Percentiles rank a stretch among this genome's conserved stretches.
Conservation (phyloP, 495 filamentous ascomycete genomes). For the Platismatia glauca region DNA sequence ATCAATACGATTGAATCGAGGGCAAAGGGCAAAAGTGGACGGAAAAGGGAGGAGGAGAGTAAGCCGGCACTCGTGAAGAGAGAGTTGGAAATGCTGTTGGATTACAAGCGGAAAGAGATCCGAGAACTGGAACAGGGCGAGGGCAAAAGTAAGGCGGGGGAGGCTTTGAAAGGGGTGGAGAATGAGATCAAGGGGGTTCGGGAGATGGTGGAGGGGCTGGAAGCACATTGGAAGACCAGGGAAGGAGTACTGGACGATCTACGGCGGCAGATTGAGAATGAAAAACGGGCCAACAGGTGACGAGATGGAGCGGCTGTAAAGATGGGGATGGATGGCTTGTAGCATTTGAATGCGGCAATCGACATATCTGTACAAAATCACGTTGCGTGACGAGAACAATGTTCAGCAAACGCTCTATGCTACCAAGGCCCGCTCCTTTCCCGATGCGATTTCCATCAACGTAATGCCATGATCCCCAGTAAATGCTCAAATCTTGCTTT, state of each 20-base stretch:
- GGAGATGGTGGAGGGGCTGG: constrained; percentile 46
- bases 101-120: constrained; percentile 43
- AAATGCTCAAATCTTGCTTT: constrained; percentile 8
- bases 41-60: constrained; percentile 47
- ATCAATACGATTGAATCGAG: constrained; percentile 65
- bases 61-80: constrained; percentile 82
- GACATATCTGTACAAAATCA: background rate
- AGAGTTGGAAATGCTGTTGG: constrained; percentile 80
- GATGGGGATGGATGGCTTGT: background rate
- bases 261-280: constrained; percentile 40
- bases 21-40: constrained; percentile 41
- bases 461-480: background rate
- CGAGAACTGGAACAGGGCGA: constrained; percentile 39
- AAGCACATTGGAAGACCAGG: constrained; percentile 39
- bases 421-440: background rate
- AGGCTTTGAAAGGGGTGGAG: constrained; percentile 41
- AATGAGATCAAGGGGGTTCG: constrained; percentile 43
- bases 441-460: background rate
- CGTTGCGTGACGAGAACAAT: background rate
- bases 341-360: background rate
- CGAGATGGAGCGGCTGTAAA: background rate
- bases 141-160: constrained; percentile 39
- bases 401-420: background rate
- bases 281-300: constrained; percentile 34
- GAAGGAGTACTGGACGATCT: constrained; percentile 37